Conservation (phyloP, 164 flowering plant genomes). For the Vitis rotundifolia region DNA sequence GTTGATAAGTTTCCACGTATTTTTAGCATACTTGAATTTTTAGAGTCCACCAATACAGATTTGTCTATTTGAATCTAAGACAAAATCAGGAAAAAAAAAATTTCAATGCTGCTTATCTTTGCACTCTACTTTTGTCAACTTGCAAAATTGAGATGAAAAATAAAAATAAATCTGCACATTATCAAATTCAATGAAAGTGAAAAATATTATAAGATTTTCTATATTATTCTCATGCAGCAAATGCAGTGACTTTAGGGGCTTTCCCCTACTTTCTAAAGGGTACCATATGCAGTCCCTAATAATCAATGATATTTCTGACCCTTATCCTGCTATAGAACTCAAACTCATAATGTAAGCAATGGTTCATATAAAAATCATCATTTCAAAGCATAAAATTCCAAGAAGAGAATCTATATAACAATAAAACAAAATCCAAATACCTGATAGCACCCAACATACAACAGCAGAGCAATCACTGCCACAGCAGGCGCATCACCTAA, state of each 20-base stretch:
- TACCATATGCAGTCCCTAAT: not conserved
- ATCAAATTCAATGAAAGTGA: too few relatives aligned
- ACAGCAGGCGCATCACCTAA: conserved; percentile 53
- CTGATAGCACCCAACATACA: conserved; percentile 97
- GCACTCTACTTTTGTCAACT: too few relatives aligned
- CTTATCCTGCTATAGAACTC: not conserved
- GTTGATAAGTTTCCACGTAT: too few relatives aligned
- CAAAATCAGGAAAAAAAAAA: too few relatives aligned
- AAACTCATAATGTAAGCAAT: not conserved
- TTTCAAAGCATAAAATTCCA: not conserved
- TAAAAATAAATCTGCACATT: too few relatives aligned
- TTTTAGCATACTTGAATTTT: too few relatives aligned
- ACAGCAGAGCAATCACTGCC: conserved; percentile 82
- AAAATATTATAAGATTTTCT: too few relatives aligned
- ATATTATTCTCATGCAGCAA: not conserved
- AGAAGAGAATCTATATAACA: not conserved
- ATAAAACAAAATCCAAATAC: conserved; percentile 29
- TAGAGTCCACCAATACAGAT: too few relatives aligned
- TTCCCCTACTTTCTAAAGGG: not conserved
- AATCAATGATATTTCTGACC: not conserved
- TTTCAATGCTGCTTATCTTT: too few relatives aligned
- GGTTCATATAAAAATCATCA: not conserved
- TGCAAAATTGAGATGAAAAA: too few relatives aligned
- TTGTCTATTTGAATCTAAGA: too few relatives aligned
- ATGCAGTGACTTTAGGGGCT: not conserved